Conservation (phyloP, 2,329 filamentous ascomycete species). For the Diaporthe eres region DNA sequence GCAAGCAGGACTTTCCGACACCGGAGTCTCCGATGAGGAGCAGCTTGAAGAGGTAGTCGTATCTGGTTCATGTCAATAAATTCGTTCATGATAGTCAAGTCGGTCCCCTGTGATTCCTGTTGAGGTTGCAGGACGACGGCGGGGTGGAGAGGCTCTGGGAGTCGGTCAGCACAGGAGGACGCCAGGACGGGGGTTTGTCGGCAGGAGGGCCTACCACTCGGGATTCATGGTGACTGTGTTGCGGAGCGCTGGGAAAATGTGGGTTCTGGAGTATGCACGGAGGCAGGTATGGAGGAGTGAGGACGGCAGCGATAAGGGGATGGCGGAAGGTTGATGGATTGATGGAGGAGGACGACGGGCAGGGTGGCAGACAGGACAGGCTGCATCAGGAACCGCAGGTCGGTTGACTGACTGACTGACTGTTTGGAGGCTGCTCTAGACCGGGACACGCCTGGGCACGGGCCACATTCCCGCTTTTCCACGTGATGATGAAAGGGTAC, state of each 20-base stretch:
- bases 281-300: conserved; percentile 38
- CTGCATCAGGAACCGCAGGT: conserved; percentile 42
- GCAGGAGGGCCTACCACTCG: conserved; percentile 81
- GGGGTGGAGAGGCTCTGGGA: conserved; percentile 38
- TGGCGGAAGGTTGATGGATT: conserved; percentile 41
- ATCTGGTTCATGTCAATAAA: conserved; percentile 72
- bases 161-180: conserved; percentile 43
- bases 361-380: conserved; percentile 37
- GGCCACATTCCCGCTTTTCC: conserved; percentile 24
- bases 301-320: conserved; percentile 39
- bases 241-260: conserved; percentile 22
- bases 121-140: conserved; percentile 6
- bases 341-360: conserved; percentile 38
- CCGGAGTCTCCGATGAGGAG: conserved; percentile 99
- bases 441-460: conserved; percentile 12
- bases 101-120: conserved; percentile 5
- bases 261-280: conserved; percentile 19
- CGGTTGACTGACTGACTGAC: conserved; percentile 12
- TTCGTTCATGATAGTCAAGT: neutral
- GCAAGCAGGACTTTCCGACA: conserved; percentile 99
- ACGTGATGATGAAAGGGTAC: conserved; percentile 31
- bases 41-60: conserved; percentile 99
- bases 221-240: conserved; percentile 82
- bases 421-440: conserved; percentile 27
- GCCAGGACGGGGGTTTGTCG: conserved; percentile 44